Percentiles rank a stretch among this genome's conserved stretches.
Evolutionary conservation across 2,329 filamentous ascomycete genomes (phyloP).

Genomic region (Cercospora beticola): DNA sequence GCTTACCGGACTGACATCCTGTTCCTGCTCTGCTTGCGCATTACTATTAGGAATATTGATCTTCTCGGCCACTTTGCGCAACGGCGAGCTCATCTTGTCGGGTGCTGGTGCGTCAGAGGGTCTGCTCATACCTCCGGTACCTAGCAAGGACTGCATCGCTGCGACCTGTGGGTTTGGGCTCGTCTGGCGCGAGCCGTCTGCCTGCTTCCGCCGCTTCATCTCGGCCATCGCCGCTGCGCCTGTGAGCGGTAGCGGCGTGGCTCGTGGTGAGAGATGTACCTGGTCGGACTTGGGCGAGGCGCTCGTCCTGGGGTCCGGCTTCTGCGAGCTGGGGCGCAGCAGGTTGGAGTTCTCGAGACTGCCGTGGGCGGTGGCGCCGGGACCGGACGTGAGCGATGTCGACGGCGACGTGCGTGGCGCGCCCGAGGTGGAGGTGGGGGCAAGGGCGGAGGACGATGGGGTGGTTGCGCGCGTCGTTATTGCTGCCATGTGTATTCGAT

Average conservation of each 20-base stretch:
- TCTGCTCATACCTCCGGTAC: conserved; percentile 45
- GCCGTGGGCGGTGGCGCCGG: conserved; percentile 27
- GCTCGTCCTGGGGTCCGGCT: conserved; percentile 22
- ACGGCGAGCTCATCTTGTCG: conserved; percentile 49
- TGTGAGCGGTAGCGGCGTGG: conserved; percentile 39
- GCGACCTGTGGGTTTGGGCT: conserved; percentile 50
- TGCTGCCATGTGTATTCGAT: conserved; percentile 42
- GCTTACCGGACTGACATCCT: conserved; percentile 54
- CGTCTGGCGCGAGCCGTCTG: conserved; percentile 42
- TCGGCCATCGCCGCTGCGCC: conserved; percentile 52
- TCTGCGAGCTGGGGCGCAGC: conserved; percentile 30
- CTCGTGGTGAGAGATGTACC: conserved; percentile 40
- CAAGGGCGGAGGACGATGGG: conserved; percentile 29
- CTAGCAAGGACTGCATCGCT: conserved; percentile 48
- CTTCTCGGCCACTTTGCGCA: conserved; percentile 49
- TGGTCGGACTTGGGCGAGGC: conserved; percentile 46
- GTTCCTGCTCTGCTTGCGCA: conserved; percentile 44
- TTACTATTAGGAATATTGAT: conserved; percentile 50
- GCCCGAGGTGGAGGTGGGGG: conserved; percentile 42
- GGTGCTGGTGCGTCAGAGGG: conserved; percentile 46
- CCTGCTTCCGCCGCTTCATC: conserved; percentile 46
- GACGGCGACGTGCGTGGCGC: conserved; percentile 43
- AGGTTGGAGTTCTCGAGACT: conserved; percentile 28
- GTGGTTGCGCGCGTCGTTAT: conserved; percentile 44
- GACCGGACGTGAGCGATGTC: conserved; percentile 23